These are phyloP conservation scores for Pichia norvegensis DNA, from an alignment of 1,139 yeast genomes.

Conservation along the genomic window DNA sequence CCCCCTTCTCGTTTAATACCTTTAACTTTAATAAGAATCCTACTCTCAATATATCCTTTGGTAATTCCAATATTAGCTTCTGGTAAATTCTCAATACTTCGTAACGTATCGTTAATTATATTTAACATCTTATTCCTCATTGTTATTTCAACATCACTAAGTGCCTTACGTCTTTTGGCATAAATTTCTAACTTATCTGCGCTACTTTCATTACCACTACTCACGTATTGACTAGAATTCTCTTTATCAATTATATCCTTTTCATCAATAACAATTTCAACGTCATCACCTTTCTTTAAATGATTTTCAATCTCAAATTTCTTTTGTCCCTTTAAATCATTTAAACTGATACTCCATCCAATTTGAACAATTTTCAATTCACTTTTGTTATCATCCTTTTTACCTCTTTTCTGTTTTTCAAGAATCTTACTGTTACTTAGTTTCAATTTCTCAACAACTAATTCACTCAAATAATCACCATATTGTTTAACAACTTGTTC, in stretches of 20 bases:
- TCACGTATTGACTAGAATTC: conserved; percentile 6
- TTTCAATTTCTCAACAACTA: conserved; percentile 19
- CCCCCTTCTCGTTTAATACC: conserved; percentile 6
- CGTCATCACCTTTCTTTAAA: conserved; percentile 32
- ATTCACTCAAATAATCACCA: conserved; percentile 29
- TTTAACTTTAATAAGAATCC: conserved; percentile 17
- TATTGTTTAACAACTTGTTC: conserved; percentile 32
- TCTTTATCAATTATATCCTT: conserved; percentile 19
- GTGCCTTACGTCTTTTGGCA: conserved; percentile 3
- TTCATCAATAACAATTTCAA: conserved; percentile 32
- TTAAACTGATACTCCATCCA: conserved; percentile 38
- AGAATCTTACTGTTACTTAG: conserved; percentile 14
- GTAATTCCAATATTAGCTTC: conserved; percentile 3
- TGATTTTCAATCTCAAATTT: conserved; percentile 34
- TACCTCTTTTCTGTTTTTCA: conserved; percentile 23
- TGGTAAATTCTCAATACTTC: conserved; percentile 5
- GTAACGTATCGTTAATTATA: conserved; percentile 11
- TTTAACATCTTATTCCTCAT: conserved; percentile 18
- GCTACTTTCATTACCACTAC: not conserved
- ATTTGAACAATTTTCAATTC: conserved; percentile 31
- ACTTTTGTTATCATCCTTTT: conserved; percentile 21
- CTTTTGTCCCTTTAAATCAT: conserved; percentile 38
- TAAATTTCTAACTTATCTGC: conserved; percentile 6
- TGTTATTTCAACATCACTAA: conserved; percentile 21
- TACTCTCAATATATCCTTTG: conserved; percentile 18